Base-by-base conservation (phyloP, 2,329 filamentous ascomycete species). In the Botrytis aclada region DNA sequence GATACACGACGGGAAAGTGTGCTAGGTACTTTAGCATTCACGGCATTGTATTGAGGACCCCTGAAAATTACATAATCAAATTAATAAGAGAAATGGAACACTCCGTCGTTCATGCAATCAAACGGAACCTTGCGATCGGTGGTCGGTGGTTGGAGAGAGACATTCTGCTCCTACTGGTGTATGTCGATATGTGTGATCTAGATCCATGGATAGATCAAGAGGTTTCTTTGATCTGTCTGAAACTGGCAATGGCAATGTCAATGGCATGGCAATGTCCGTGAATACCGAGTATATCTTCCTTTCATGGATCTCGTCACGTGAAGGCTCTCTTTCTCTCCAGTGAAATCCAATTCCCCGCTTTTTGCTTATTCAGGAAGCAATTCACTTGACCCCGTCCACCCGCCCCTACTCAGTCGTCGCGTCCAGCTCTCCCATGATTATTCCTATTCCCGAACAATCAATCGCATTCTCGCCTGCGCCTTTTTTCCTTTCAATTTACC, bases 381-480 rank as follows among this genome's bases (percentile, higher is more conserved):
- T 18, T 56, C n/a, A 29, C 51, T 56, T 18, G 20, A 54, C 47
- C 6, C 12, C 25, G 47, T n/a, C 4, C n/a, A n/a, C n/a, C 22
- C 22, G 45, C n/a, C 25, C 47, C 12, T n/a, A 16, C 47, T 51
- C 47, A n/a, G 25, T 54, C 47, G 47, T 54, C 47, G 25, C 29
- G 51, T 56, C n/a, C n/a, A 56, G 51, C 51, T 29, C 16, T 29
- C 51, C 14, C 7, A 4, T 8, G 18, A 29, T 25, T 39, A 51
- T 20, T 41, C 43, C 65, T 77, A 76, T 78, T 76, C 77, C 76
- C 76, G 76, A 71, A 60, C 69, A 29, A 56, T 54, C 65, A 20
- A 32, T 71, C 41, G 39, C 64, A 54, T 45, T 20, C 32, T 63
- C 51, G 51, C 51, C n/a, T 56, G 51, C 51, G n/a, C 14, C 2